Evolutionary conservation across 2,329 filamentous ascomycete genomes (phyloP).

Genomic region (Ophioceras dolichostomum): DNA sequence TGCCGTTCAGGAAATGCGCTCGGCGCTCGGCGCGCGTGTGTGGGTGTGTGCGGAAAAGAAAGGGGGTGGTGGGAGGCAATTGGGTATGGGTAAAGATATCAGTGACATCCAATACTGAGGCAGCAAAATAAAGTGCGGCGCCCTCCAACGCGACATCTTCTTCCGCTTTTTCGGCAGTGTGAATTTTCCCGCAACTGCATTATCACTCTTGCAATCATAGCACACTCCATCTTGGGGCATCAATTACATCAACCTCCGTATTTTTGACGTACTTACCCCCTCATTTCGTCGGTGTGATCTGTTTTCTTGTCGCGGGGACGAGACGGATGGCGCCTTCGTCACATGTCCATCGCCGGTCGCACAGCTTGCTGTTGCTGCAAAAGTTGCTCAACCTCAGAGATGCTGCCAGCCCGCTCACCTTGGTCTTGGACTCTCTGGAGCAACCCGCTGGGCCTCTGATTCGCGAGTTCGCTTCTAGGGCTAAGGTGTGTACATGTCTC

Average conservation of each 20-base stretch:
- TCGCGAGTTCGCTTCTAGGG: constrained; percentile 61
- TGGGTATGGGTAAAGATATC: too few relatives aligned
- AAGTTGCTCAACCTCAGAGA: constrained; percentile 14
- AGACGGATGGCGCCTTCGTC: constrained; percentile 8
- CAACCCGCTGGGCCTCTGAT: constrained; percentile 62
- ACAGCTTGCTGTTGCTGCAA: constrained; percentile 14
- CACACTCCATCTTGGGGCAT: too few relatives aligned
- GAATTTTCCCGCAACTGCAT: too few relatives aligned
- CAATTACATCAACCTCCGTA: not conserved
- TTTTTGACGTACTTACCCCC: not conserved
- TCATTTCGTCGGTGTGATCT: not conserved
- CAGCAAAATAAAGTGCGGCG: too few relatives aligned
- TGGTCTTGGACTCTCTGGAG: constrained; percentile 76
- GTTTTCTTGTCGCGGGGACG: not conserved
- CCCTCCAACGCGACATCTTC: too few relatives aligned
- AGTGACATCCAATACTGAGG: too few relatives aligned
- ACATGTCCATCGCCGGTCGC: constrained; percentile 11
- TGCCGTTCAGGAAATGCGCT: too few relatives aligned
- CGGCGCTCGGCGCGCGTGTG: too few relatives aligned
- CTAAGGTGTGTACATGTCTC: constrained; percentile 40
- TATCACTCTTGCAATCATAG: not conserved
- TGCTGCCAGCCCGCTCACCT: constrained; percentile 68
- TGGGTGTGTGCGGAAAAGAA: too few relatives aligned
- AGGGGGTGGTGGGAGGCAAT: too few relatives aligned
- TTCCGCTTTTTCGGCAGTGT: too few relatives aligned